Evolutionary conservation across 805 yeast species (phyloP).

Genomic region (Kregervanrija pseudodelftensis): DNA sequence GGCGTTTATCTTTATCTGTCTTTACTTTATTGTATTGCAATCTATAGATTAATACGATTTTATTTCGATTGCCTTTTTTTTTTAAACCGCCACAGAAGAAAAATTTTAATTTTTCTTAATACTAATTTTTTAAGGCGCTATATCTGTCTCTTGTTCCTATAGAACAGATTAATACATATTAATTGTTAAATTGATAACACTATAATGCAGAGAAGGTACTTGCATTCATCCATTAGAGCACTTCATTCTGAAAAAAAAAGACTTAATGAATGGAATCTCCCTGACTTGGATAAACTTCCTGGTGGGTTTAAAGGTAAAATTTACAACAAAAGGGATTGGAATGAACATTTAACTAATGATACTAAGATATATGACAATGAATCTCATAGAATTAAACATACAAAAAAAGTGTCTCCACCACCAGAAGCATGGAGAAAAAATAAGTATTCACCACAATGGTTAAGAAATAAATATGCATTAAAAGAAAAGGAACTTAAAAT

Average conservation of each 20-base stretch:
- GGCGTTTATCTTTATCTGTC: background rate
- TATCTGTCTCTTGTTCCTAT: no score
- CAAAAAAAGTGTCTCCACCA: conserved; percentile 20
- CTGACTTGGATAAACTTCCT: conserved; percentile 26
- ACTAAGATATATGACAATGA: conserved; percentile 12
- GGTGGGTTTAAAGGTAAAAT: conserved; percentile 30
- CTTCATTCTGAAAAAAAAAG: conserved; percentile 9
- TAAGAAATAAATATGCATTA: conserved; percentile 57
- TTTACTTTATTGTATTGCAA: background rate
- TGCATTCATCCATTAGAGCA: background rate
- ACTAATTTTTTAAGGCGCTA: no score
- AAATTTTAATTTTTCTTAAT: no score
- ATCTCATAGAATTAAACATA: conserved; percentile 5
- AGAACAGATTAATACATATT: no score
- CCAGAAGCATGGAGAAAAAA: conserved; percentile 42
- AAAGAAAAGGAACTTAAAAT: conserved; percentile 51
- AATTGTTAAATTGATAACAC: no score
- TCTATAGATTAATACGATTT: no score
- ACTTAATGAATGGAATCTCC: conserved; percentile 29
- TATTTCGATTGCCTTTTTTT: no score
- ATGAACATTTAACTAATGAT: conserved; percentile 15
- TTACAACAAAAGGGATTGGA: conserved; percentile 25
- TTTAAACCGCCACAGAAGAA: no score
- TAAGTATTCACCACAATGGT: conserved; percentile 54
- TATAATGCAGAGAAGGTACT: background rate